Conservation (phyloP, 1,284 basidiomycete species). For the Ganoderma leucocontextum region DNA sequence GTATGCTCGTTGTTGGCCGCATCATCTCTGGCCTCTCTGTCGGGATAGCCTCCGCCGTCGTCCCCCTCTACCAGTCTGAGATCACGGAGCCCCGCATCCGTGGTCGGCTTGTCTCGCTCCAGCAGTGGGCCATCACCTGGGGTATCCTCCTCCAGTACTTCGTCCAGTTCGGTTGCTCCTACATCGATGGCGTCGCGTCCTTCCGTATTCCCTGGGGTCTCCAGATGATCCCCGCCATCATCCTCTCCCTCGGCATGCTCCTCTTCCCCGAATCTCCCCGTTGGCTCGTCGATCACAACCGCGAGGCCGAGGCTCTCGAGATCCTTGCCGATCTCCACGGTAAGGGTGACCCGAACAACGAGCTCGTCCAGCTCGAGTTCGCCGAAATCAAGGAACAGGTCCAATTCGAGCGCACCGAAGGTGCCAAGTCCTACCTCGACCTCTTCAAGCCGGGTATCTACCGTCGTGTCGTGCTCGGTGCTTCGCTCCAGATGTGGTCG, state of each 20-base stretch:
- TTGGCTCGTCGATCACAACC: slow-evolving; percentile 71
- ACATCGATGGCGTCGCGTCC: slow-evolving; percentile 71
- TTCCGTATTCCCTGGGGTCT: slow-evolving; percentile 85
- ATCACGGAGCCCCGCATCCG: slow-evolving; percentile 74
- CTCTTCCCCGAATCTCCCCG: slow-evolving; percentile 71
- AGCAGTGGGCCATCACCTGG: slow-evolving; percentile 84
- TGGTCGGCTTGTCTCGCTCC: slow-evolving; percentile 78
- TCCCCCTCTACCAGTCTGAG: slow-evolving; percentile 68
- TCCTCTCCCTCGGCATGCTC: slow-evolving; percentile 75
- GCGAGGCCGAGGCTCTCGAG: slow-evolving; percentile 74
- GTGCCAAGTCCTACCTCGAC: slow-evolving; percentile 76
- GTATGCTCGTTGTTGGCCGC: slow-evolving; percentile 57
- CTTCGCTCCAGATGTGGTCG: slow-evolving; percentile 55
- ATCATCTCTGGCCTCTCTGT: slow-evolving; percentile 51
- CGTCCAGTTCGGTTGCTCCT: slow-evolving; percentile 77
- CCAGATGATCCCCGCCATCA: slow-evolving; percentile 78
- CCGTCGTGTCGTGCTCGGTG: slow-evolving; percentile 53
- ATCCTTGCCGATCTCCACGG: slow-evolving; percentile 86
- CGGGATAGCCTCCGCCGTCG: slow-evolving; percentile 49
- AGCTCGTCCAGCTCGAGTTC: slow-evolving; percentile 80
- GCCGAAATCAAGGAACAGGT: slow-evolving; percentile 84
- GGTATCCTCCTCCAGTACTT: slow-evolving; percentile 81
- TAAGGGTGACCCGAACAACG: slow-evolving; percentile 66
- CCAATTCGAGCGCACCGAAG: slow-evolving; percentile 71
- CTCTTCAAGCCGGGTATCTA: slow-evolving; percentile 59